Base-by-base conservation (phyloP, 2,329 filamentous ascomycete species). In the Colletotrichum melonis region DNA sequence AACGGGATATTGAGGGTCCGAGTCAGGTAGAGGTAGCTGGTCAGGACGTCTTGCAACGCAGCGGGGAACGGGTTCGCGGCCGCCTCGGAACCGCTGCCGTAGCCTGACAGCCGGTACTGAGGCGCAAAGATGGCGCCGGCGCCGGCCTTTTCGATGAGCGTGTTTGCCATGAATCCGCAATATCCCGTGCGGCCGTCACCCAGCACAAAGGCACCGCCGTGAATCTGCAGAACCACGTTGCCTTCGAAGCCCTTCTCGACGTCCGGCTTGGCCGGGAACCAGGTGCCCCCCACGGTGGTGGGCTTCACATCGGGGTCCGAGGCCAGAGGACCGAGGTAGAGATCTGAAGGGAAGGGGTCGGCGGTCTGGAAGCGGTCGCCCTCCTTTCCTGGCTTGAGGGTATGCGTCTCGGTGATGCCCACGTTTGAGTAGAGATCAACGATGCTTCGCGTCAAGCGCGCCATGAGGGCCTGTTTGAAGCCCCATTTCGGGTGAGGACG, bases 151-250 rank as follows among this genome's bases (percentile, higher is more conserved):
- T 68, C 52, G 6, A 78, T 42, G 16, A 81, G 71, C 6, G 75
- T 76, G 58, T 76, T 67, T 52, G 77, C 74, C 26, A 79, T 46
- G 69, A 76, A 81, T 11, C 78, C 79, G 2, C 77, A 77, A 70
- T 80, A 79, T 2, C 55, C 60, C 58, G 81, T 80, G 12, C 80
- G 80, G 3, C 80, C 80, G 35, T 77, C 76, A 12, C 80, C 79
- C 16, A 82, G 73, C 16, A 80, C 78, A 70, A 77, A 82, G 24
- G 75, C 81, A 9, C 81, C 80, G 28, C 81, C 81, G 67, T 82
- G 81, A 55, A 82, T 76, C 54, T 82, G 80, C 35, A 82, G 74
- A 9, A 74, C 74, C 6, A 79, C 76, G 52, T n/a, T 42, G 67
- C 67, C 67, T 16, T 49, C 19, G 57, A 69, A 14, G 74, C 74